Conservation (phyloP, 202 grass and related monocot genomes). For the Zoysia matrella region DNA sequence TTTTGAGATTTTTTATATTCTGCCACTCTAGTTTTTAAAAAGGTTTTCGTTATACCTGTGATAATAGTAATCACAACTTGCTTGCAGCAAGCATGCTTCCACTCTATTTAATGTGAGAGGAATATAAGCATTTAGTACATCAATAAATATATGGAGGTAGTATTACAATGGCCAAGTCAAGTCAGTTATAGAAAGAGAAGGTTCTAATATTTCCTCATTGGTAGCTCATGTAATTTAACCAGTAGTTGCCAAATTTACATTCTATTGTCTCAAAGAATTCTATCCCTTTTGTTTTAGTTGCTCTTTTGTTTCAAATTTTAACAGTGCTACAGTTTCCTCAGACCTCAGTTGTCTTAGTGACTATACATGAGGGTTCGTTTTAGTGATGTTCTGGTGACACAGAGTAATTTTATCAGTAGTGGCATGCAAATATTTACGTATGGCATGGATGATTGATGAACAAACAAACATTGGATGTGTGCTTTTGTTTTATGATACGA, state of each 20-base stretch:
- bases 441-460: slow-evolving; percentile 15
- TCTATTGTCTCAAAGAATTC: not conserved
- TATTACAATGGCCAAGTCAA: not conserved
- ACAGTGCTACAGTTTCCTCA: not conserved
- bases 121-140: not conserved
- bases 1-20: not conserved
- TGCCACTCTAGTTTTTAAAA: not conserved
- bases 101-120: slow-evolving; percentile 14
- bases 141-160: not conserved
- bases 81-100: slow-evolving; percentile 1
- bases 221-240: not conserved
- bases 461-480: not conserved
- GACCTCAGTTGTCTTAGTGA: not conserved
- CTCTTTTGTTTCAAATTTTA: not conserved
- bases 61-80: not conserved
- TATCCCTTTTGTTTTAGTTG: not conserved
- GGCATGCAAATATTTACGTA: not conserved
- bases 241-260: not conserved
- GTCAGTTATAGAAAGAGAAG: too few species aligned
- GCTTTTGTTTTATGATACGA: not conserved
- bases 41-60: not conserved
- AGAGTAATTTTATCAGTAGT: slow-evolving; percentile 1
- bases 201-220: not conserved
- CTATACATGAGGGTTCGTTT: too few species aligned
- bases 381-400: not conserved